These are phyloP conservation scores for Trypanosoma vivax DNA, from an alignment of 208 protist species.

Conservation along the genomic window DNA sequence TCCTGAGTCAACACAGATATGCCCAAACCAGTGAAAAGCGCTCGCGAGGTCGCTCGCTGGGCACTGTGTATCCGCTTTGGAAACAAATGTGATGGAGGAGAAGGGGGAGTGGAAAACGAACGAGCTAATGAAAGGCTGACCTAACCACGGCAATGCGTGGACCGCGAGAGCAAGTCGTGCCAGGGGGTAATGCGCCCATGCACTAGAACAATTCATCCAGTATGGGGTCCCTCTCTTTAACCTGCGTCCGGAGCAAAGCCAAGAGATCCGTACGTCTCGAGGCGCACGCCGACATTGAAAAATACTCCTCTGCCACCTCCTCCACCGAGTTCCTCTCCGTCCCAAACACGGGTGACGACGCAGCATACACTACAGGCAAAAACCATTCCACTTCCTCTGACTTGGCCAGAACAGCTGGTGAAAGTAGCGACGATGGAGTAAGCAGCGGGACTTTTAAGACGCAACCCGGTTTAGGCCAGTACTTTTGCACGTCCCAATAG, in stretches of 20 bases:
- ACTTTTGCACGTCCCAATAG: conserved; percentile 63
- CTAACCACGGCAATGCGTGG: neutral
- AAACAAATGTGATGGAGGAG: no score
- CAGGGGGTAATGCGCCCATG: neutral
- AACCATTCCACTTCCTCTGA: conserved; percentile 14
- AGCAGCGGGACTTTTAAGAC: conserved; percentile 37
- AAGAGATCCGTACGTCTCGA: conserved; percentile 33
- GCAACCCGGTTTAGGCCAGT: conserved; percentile 79
- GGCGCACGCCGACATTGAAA: conserved; percentile 55
- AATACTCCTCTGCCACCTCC: conserved; percentile 63
- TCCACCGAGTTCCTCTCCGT: conserved; percentile 49
- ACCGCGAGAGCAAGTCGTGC: neutral
- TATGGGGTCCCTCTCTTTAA: conserved; percentile 44
- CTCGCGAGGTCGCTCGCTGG: no score
- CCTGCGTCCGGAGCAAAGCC: conserved; percentile 54
- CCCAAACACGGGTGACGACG: conserved; percentile 54
- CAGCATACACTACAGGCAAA: conserved; percentile 72
- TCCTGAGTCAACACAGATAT: no score
- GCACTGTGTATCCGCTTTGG: no score
- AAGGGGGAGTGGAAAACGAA: no score
- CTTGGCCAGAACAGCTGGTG: conserved; percentile 9
- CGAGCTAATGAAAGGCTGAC: no score
- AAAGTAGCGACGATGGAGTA: conserved; percentile 20
- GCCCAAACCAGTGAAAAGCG: no score
- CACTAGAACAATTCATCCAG: conserved; percentile 82